Evolutionary conservation across 208 protist genomes (phyloP), one percentile per base, ranked within the genome.

Genomic region (Trypanosoma mega): DNA sequence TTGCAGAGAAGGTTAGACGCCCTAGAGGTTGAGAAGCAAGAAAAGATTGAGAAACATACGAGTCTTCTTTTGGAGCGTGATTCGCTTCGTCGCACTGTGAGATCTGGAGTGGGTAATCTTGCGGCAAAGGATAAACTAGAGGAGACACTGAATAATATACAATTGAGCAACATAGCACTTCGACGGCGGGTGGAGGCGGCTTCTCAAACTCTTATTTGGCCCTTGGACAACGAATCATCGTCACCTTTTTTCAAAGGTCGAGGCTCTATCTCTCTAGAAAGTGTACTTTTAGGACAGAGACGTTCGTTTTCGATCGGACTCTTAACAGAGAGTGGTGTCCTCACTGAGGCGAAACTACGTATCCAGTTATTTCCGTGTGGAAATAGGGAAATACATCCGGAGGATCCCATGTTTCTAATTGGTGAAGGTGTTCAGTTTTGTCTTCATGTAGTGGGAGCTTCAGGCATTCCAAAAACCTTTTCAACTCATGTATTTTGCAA

Each of bases 201-300:
- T 0, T 49, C 69, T 37, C 48, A 63, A 29, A 63, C 56, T 14
- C 16, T 74, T 3, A 47, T 88, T 14, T 77, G 55, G 50, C 43
- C 47, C 7, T 63, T 90, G 12, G 86, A 90, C 60, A 82, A 80
- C 52, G 67, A 76, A 23, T 65, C 66, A 1, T 78, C 74, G 1
- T 72, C 65, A 61, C 41, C 52, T 0, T 93, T 80, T 60, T 93
- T 88, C 46, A 90, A 90, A 41, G 83, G 80, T 1, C 76, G 74
- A 3, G 81, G 75, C 31, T 56, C 46, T 39, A 53, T 93, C 8
- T 81, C 77, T 12, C 53, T 87, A 20, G 50, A 67, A 30, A 76
- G 68, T 58, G 73, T 92, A 18, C 43, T 92, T 2, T 34, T 44
- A 24, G 79, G 85, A n/a, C 48, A 70, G 36, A 57, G 71, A 12